Conservation (phyloP, 169 alveolate species). For the Plasmodium coatneyi region DNA sequence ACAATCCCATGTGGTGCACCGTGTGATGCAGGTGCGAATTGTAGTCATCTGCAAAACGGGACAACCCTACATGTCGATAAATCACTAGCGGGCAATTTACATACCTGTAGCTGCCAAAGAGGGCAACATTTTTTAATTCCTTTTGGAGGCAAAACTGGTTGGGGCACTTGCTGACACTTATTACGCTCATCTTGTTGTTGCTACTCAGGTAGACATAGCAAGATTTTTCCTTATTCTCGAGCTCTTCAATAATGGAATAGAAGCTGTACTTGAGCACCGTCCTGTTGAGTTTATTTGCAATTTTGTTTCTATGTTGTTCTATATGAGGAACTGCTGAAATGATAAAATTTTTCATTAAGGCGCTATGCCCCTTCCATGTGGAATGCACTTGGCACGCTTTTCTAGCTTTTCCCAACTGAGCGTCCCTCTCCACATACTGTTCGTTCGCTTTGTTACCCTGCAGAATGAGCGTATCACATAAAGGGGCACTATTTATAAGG, state of each 20-base stretch:
- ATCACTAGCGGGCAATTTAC: constrained; percentile 23
- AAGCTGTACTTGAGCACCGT: constrained; percentile 26
- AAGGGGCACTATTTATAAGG: background rate
- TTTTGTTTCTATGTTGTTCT: background rate
- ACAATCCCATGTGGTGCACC: constrained; percentile 40
- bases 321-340: constrained; percentile 1
- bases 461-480: background rate
- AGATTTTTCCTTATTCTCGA: constrained; percentile 10
- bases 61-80: constrained; percentile 43
- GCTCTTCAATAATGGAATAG: constrained; percentile 46
- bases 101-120: constrained; percentile 14
- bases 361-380: background rate
- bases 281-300: constrained; percentile 13
- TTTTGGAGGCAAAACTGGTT: constrained; percentile 20
- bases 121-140: background rate
- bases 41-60: background rate
- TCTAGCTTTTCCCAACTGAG: background rate
- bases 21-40: constrained; percentile 22
- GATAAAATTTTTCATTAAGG: background rate
- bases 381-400: background rate
- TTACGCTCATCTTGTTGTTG: constrained; percentile 32
- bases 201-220: constrained; percentile 54
- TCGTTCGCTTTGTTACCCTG: background rate
- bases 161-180: constrained; percentile 57
- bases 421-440: background rate